phyloP scores from a whole-genome alignment of 2,329 filamentous ascomycete genomes.

The Ciborinia camelliae region DNA sequence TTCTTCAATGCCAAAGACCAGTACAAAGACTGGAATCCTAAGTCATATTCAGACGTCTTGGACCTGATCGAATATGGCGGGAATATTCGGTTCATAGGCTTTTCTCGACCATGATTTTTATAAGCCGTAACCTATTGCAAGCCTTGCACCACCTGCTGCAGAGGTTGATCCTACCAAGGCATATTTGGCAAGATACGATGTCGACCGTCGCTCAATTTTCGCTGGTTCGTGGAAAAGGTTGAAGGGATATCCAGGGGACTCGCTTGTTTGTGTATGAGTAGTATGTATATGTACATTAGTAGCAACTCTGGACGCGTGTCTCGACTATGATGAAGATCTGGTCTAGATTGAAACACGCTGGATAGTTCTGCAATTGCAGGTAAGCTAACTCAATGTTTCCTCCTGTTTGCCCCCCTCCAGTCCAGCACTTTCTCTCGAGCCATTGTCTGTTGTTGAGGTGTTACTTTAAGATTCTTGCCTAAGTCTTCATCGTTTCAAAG shows the following conservation, averaged over 20 bases:
- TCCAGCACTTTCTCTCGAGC: too few species aligned
- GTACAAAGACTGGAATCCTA: not conserved
- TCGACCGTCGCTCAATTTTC: slow-evolving; percentile 48
- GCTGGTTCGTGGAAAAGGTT: slow-evolving; percentile 33
- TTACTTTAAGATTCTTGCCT: not conserved
- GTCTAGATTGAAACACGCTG: not conserved
- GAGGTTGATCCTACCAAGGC: slow-evolving; percentile 22
- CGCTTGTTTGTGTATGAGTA: not conserved
- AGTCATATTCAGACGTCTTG: not conserved
- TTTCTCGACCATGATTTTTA: slow-evolving; percentile 34
- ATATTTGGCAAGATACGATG: slow-evolving; percentile 41
- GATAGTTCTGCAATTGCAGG: not conserved
- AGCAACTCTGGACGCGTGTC: not conserved
- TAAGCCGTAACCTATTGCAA: slow-evolving; percentile 40
- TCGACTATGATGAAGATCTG: not conserved
- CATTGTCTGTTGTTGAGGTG: not conserved
- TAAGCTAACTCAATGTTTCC: not conserved
- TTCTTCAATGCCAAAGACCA: not conserved
- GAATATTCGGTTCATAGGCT: slow-evolving; percentile 23
- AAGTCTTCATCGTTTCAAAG: too few species aligned
- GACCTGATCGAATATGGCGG: not conserved
- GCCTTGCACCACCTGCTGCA: slow-evolving; percentile 22
- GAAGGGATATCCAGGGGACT: not conserved
- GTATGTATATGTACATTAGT: not conserved
- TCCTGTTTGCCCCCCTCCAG: too few species aligned